Base-by-base conservation (phyloP, 371 early-diverging fungal genomes). In the Syncephalastrum racemosum region DNA sequence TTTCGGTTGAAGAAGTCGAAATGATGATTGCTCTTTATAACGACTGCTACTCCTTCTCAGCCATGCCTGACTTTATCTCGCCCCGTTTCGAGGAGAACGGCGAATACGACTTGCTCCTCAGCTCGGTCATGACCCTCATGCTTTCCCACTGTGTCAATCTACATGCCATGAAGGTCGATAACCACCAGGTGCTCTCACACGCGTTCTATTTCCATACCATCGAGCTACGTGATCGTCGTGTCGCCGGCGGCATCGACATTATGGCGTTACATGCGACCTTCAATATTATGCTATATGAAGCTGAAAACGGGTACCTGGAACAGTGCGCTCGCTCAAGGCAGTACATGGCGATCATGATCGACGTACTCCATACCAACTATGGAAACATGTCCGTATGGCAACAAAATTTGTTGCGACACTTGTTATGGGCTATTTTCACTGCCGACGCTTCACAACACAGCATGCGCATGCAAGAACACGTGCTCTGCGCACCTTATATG, bases 21-120 rank as follows among this genome's bases (percentile, higher is more conserved):
- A 59, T 59, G 64, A 51, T 64, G 48, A 64, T 64, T 56, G 59
- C 56, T 14, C 56, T 64, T 1, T 64, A 64, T 56, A 64, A 64
- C 25, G 64, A 64, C 39, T 64, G 64, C 42, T 64, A 56, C 44
- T 64, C 64, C 14, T 64, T 64, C 50, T 64, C 64, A 0, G 55
- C 64, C 14, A 52, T 64, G 16, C 64, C 64, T 3, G 64, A 64
- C 14, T 64, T 64, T 41, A 59, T 64, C 43, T 62, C 62, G 6
- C 64, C 64, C 13, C 56, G 56, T 22, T 53, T 64, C 42, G 59
- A 59, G 3, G 41, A 56, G 22, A 56, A 59, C 18, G 64, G 64
- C 6, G 64, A 64, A n/a, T 59, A 56, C 27, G 60, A 60, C 19
- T 27, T 64, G 15, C 36, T 64, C 18, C 53, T 64, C 13, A 60